A percentile compares a stretch with the other conserved stretches of the same genome.
These are phyloP conservation scores for Hirschfeldia incana DNA, from an alignment of 345 rosid species.

Conservation along the genomic window DNA sequence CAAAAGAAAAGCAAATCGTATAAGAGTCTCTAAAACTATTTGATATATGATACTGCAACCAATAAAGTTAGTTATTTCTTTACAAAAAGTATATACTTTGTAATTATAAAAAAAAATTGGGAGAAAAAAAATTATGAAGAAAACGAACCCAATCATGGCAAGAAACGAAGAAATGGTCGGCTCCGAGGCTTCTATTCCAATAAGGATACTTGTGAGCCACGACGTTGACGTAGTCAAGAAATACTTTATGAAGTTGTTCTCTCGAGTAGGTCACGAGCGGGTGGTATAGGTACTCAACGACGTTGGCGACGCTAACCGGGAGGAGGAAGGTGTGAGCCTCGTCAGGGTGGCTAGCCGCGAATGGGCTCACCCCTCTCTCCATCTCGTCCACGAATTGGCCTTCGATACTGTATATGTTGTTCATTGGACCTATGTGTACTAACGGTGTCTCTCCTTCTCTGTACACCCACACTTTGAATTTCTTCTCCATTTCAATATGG, in stretches of 20 bases:
- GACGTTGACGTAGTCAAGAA: slow-evolving; percentile 43
- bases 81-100: no score
- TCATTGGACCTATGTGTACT: slow-evolving; percentile 46
- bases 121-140: neutral
- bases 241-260: slow-evolving; percentile 31
- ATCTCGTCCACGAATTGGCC: slow-evolving; percentile 65
- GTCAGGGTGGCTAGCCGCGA: slow-evolving; percentile 43
- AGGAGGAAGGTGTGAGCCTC: slow-evolving; percentile 53
- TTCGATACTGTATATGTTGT: slow-evolving; percentile 47
- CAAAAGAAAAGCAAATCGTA: no score
- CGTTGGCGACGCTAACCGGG: slow-evolving; percentile 47
- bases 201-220: slow-evolving; percentile 49
- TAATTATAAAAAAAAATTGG: neutral
- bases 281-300: slow-evolving; percentile 40
- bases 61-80: no score
- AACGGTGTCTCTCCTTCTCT: slow-evolving; percentile 52
- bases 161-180: slow-evolving; percentile 58
- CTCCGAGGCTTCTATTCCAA: slow-evolving; percentile 56
- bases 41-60: no score
- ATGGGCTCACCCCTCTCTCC: slow-evolving; percentile 39
- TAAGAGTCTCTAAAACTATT: no score
- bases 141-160: slow-evolving; percentile 62
- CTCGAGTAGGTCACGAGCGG: slow-evolving; percentile 43
- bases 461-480: slow-evolving; percentile 56
- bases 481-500: slow-evolving; percentile 56